phyloP scores from a whole-genome alignment of 2,329 filamentous ascomycete genomes.

The Trichophyton benhamiae region DNA sequence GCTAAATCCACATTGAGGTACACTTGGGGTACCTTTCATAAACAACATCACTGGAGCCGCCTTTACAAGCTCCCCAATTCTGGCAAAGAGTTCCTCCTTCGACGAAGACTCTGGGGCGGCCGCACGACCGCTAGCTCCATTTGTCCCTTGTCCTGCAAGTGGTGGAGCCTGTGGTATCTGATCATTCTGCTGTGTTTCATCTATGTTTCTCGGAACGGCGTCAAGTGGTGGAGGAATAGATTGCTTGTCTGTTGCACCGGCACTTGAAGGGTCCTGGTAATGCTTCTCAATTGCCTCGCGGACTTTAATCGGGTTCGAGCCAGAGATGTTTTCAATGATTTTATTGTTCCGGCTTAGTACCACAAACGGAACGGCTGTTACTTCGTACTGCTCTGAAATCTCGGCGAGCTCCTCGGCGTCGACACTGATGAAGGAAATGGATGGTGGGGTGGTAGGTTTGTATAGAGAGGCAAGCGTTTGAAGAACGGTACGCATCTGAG shows the following conservation, averaged over 20 bases:
- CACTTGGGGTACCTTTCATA: slow-evolving; percentile 89
- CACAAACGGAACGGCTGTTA: slow-evolving; percentile 86
- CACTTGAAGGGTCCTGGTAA: slow-evolving; percentile 39
- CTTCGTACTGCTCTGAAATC: slow-evolving; percentile 82
- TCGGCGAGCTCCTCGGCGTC: slow-evolving; percentile 92
- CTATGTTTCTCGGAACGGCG: slow-evolving; percentile 24
- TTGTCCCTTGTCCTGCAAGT: slow-evolving; percentile 19
- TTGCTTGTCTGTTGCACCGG: slow-evolving; percentile 23
- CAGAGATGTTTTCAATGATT: slow-evolving; percentile 73
- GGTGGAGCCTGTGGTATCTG: slow-evolving; percentile 14
- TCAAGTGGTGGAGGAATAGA: slow-evolving; percentile 30
- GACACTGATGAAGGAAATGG: slow-evolving; percentile 73
- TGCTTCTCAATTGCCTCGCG: slow-evolving; percentile 75
- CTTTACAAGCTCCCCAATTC: slow-evolving; percentile 75
- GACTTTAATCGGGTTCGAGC: slow-evolving; percentile 77
- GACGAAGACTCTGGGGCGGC: slow-evolving; percentile 33
- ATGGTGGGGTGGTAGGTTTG: slow-evolving; percentile 51
- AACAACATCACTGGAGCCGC: slow-evolving; percentile 97
- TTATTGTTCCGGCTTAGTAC: slow-evolving; percentile 65
- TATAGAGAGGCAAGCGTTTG: slow-evolving; percentile 77
- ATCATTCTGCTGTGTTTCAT: slow-evolving; percentile 18
- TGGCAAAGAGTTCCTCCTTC: slow-evolving; percentile 74
- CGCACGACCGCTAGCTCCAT: slow-evolving; percentile 7
- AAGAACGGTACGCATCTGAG: slow-evolving; percentile 83
- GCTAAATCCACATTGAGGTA: slow-evolving; percentile 85